These are phyloP conservation scores for Buxus sempervirens DNA, from an alignment of 164 flowering plant species.

Conservation along the genomic window DNA sequence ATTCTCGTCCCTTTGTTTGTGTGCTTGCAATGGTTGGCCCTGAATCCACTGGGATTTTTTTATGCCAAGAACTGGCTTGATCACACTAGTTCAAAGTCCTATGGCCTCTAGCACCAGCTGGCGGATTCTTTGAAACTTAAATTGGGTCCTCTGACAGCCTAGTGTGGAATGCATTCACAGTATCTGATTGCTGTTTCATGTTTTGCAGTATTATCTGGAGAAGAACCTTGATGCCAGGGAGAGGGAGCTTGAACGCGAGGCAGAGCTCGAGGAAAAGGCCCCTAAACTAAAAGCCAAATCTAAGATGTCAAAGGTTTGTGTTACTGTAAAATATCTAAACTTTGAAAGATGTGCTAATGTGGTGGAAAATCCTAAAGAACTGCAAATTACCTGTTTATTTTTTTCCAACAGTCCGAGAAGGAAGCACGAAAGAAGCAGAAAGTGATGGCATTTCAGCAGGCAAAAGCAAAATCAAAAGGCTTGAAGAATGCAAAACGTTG, in stretches of 20 bases:
- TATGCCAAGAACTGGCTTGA: too few relatives aligned
- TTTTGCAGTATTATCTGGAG: constrained; percentile 84
- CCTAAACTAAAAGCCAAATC: constrained; percentile 94
- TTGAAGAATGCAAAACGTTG: constrained; percentile 86
- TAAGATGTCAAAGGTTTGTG: constrained; percentile 91
- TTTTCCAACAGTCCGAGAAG: constrained; percentile 67
- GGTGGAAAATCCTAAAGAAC: neutral
- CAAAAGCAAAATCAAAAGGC: constrained; percentile 81
- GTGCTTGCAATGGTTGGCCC: too few relatives aligned
- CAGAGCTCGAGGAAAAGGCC: constrained; percentile 85
- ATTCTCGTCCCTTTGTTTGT: too few relatives aligned
- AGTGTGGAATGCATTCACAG: neutral
- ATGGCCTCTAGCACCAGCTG: too few relatives aligned
- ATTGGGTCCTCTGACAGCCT: too few relatives aligned
- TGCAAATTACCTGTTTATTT: neutral
- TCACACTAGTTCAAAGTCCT: too few relatives aligned
- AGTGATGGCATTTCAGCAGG: constrained; percentile 80
- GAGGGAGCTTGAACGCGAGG: constrained; percentile 83
- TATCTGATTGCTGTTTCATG: neutral
- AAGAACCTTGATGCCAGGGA: constrained; percentile 88
- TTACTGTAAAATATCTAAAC: neutral
- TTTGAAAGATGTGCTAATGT: neutral
- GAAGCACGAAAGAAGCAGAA: constrained; percentile 93
- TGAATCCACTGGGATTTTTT: too few relatives aligned
- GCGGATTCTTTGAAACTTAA: too few relatives aligned